Evolutionary conservation across 1,139 yeast genomes (phyloP).

Genomic region (Yueomyces sp.): DNA sequence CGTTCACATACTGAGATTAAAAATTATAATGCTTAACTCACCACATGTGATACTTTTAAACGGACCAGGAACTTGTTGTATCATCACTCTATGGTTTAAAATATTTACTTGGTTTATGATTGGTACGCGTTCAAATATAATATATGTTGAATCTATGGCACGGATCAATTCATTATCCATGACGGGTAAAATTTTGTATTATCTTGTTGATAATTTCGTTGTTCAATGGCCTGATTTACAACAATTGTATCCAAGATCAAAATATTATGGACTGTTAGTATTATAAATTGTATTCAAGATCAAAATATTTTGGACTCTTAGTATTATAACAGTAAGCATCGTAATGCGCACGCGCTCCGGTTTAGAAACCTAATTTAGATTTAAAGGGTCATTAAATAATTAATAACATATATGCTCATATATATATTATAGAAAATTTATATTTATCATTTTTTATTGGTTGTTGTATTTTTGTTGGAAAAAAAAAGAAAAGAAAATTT

Average conservation of each 20-base stretch:
- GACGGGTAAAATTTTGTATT: slow-evolving; percentile 59
- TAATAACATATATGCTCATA: neutral
- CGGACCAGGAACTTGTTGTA: slow-evolving; percentile 81
- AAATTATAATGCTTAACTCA: slow-evolving; percentile 8
- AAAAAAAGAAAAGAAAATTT: neutral
- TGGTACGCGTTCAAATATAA: slow-evolving; percentile 42
- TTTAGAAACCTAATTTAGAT: no score
- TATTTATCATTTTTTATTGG: no score
- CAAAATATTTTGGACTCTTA: slow-evolving; percentile 69
- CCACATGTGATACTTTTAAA: slow-evolving; percentile 44
- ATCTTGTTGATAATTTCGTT: slow-evolving; percentile 60
- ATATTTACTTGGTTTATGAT: slow-evolving; percentile 25
- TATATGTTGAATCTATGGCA: slow-evolving; percentile 84
- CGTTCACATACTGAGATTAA: slow-evolving; percentile 7
- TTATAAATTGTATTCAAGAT: slow-evolving; percentile 22
- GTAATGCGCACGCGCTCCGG: no score
- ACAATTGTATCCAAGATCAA: slow-evolving; percentile 38
- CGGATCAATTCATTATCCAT: slow-evolving; percentile 66
- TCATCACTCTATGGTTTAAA: slow-evolving; percentile 58
- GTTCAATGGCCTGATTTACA: slow-evolving; percentile 81
- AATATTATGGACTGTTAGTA: slow-evolving; percentile 70
- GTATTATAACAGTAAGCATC: slow-evolving; percentile 23
- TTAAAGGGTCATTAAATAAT: no score
- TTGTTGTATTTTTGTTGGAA: slow-evolving; percentile 5
- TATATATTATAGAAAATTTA: no score